phyloP scores from a whole-genome alignment of 2,329 filamentous ascomycete genomes.

The Pseudogymnoascus sp. region DNA sequence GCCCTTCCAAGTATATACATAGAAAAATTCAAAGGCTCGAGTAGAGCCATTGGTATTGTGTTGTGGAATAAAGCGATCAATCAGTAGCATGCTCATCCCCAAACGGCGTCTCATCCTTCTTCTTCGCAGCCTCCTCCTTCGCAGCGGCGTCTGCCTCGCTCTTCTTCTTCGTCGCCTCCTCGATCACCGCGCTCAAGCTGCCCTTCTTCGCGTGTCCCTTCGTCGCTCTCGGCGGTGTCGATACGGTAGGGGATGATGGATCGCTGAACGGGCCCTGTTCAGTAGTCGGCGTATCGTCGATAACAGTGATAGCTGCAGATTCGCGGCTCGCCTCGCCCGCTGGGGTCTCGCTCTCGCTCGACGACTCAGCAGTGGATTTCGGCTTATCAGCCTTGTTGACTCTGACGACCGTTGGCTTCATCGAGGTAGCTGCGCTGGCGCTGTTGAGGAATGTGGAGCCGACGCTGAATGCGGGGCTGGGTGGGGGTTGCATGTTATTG shows the following conservation, averaged over 20 bases:
- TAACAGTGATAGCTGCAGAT: conserved; percentile 41
- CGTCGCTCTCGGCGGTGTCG: conserved; percentile 11
- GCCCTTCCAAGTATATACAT: conserved; percentile 6
- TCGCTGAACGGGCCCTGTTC: conserved; percentile 56
- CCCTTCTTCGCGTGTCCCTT: conserved; percentile 33
- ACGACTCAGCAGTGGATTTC: conserved; percentile 32
- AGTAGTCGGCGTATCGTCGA: conserved; percentile 42
- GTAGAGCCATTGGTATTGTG: background rate
- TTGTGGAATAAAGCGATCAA: conserved; percentile 12
- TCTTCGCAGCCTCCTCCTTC: conserved; percentile 26
- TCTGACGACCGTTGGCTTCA: conserved; percentile 53
- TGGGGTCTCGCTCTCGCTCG: conserved; percentile 19
- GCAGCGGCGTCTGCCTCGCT: conserved; percentile 16
- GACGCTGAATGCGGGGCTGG: conserved; percentile 57
- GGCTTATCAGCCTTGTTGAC: conserved; percentile 40
- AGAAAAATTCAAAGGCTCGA: background rate
- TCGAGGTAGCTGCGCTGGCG: conserved; percentile 50
- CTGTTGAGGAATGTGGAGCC: conserved; percentile 63
- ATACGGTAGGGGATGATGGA: conserved; percentile 33
- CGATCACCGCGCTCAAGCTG: conserved; percentile 48
- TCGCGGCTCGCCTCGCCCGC: conserved; percentile 27
- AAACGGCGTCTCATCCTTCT: conserved; percentile 44
- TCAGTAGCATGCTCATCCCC: conserved; percentile 53
- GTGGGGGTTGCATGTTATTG: conserved; percentile 29
- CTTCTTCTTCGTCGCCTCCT: conserved; percentile 40